Evolutionary conservation across 164 flowering plant species (phyloP), one percentile per base, ranked within the genome.

Genomic region (Berberis vulgaris): DNA sequence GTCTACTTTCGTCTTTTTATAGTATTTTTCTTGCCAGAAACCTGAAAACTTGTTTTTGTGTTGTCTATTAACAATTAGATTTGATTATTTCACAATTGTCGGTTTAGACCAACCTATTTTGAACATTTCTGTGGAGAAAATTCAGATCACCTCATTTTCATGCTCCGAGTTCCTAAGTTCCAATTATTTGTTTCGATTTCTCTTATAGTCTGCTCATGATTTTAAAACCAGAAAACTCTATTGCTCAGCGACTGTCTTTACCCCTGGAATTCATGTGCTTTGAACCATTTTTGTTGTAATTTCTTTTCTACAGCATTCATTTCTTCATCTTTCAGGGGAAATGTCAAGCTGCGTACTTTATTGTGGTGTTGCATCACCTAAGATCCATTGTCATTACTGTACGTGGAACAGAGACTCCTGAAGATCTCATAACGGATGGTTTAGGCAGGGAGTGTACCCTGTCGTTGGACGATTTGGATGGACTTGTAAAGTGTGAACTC

Each of bases 401-500:
- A 42, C 85, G 95, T 59, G 97, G 97, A 75, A 91, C 97, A 64
- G 97, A 88, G 77, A 91, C 91, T 41, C 93, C 95, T 45, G 97
- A 91, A 76, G 97, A 91, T 75, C 91, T 91, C 54, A 71, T 91
- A 64, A 91, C 88, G 54, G 93, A 91, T 77, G 91, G 92, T 59
- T 74, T 88, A 68, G 82, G 97, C 74, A 75, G 79, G 61, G 97
- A 88, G 54, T 83, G 88, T 66, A 46, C 65, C 44, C 86, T 91
- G 62, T 65, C 83, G 49, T 52, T 40, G 40, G 83, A 84, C 72
- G 97, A 91, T 59, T 75, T 91, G 78, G 93, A 84, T 79, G 95
- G 95, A 11, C 58, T 91, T 67, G 71, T 82, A 54, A 86, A 75
- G 81, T 78, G 53, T 26, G 26, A 26, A 63, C 67, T 72, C 59